Conservation (phyloP, 345 rosid genomes). For the Lepidium didymum region DNA sequence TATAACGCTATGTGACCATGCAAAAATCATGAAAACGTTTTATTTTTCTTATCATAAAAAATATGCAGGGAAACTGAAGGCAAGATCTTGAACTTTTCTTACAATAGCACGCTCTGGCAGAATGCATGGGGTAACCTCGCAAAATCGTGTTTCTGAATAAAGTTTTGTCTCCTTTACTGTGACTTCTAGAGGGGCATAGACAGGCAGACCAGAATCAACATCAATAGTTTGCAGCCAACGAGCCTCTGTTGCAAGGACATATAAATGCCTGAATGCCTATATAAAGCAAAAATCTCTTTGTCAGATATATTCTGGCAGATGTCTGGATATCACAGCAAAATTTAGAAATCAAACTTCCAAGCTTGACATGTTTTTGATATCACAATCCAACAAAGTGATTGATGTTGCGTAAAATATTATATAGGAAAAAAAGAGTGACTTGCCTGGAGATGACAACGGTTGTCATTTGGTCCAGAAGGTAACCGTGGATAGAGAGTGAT, state of each 20-base stretch:
- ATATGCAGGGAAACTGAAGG: constrained; percentile 1
- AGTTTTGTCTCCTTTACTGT: constrained; percentile 71
- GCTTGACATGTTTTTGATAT: constrained; percentile 3
- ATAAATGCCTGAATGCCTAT: constrained; percentile 95
- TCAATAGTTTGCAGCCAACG: constrained; percentile 97
- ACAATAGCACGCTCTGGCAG: constrained; percentile 93
- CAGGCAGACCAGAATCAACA: constrained; percentile 93
- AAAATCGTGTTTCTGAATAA: constrained; percentile 82
- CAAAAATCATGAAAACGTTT: neutral
- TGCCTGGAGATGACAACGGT: constrained; percentile 99
- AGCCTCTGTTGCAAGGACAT: constrained; percentile 92
- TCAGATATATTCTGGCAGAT: constrained; percentile 11
- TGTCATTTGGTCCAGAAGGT: constrained; percentile 96
- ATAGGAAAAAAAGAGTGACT: neutral
- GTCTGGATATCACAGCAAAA: constrained; percentile 8
- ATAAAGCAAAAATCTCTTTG: constrained; percentile 11
- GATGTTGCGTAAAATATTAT: constrained; percentile 5
- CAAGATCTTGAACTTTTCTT: constrained; percentile 33
- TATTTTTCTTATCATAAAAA: neutral
- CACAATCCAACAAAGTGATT: constrained; percentile 6
- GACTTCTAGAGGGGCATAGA: constrained; percentile 87
- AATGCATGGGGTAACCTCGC: constrained; percentile 89
- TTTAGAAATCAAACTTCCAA: constrained; percentile 9
- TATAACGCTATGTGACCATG: neutral
- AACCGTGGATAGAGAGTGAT: constrained; percentile 87